Evolutionary conservation across 352 stramenopile species (phyloP).

Genomic region (Pythium aphanidermatum): DNA sequence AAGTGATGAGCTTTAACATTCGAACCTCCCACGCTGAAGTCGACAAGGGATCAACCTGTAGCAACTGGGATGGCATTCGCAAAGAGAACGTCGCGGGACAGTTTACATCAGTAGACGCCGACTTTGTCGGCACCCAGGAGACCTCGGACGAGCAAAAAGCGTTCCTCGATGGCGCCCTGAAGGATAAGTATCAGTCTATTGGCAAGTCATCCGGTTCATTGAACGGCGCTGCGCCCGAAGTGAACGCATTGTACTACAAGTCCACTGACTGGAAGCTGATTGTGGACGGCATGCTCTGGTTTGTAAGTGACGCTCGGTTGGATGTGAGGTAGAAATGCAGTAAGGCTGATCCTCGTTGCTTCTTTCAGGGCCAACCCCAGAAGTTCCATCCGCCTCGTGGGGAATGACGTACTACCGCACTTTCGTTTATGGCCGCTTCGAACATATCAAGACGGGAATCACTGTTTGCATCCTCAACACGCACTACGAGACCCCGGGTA

Average conservation of each 20-base stretch:
- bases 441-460: constrained; percentile 50
- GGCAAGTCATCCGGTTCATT: constrained; percentile 52
- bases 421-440: constrained; percentile 62
- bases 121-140: constrained; percentile 80
- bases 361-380: constrained; percentile 32
- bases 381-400: constrained; percentile 47
- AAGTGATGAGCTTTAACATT: constrained; percentile 77
- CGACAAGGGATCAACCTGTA: constrained; percentile 35
- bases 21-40: constrained; percentile 52
- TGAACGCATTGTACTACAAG: constrained; percentile 63
- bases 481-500: constrained; percentile 77
- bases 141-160: constrained; percentile 63
- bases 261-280: constrained; percentile 47
- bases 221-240: constrained; percentile 48
- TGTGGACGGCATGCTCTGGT: constrained; percentile 63
- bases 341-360: too few species aligned
- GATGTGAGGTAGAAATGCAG: too few species aligned
- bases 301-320: constrained; percentile 23
- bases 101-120: constrained; percentile 41
- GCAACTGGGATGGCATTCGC: constrained; percentile 59
- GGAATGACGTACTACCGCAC: constrained; percentile 70
- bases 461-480: constrained; percentile 76
- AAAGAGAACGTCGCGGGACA: constrained; percentile 55
- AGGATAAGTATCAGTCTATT: constrained; percentile 54
- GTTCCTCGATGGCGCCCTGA: constrained; percentile 50